Conservation (phyloP, 2,329 filamentous ascomycete genomes). For the Penicillium sp. region DNA sequence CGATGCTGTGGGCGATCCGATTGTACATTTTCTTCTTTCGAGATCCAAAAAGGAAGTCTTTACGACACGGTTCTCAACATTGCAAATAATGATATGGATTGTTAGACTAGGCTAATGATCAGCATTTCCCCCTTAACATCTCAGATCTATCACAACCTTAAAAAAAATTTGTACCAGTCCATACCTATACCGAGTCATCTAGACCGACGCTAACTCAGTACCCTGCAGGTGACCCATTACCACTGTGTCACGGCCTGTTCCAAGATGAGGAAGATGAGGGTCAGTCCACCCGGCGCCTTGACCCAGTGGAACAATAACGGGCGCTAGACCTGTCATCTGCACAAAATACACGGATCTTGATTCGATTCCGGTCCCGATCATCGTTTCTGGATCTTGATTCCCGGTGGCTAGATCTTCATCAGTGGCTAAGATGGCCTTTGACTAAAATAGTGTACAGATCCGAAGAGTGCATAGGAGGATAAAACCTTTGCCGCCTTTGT, state of each 20-base stretch:
- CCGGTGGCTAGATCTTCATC: slow-evolving; percentile 11
- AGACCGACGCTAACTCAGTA: not conserved
- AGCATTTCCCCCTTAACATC: not conserved
- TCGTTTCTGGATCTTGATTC: slow-evolving; percentile 16
- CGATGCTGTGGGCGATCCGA: not conserved
- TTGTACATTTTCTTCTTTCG: not conserved
- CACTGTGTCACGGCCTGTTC: not conserved
- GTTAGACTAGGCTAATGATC: not conserved
- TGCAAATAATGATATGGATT: not conserved
- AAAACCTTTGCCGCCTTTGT: not conserved
- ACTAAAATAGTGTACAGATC: not conserved
- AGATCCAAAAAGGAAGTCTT: not conserved
- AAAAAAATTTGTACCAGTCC: not conserved
- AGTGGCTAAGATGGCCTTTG: not conserved
- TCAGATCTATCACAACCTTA: slow-evolving; percentile 5
- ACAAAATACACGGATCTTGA: slow-evolving; percentile 6
- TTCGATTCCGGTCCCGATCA: slow-evolving; percentile 12
- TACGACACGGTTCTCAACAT: not conserved
- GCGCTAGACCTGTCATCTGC: slow-evolving; percentile 9
- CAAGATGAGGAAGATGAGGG: not conserved
- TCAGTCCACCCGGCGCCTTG: slow-evolving; percentile 17
- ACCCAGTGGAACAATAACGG: slow-evolving; percentile 11
- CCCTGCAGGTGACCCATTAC: slow-evolving; percentile 15
- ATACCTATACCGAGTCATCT: not conserved
- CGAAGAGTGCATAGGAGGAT: not conserved